Evolutionary conservation across 208 protist species (phyloP).

Genomic region (Trypanosoma melophagium): DNA sequence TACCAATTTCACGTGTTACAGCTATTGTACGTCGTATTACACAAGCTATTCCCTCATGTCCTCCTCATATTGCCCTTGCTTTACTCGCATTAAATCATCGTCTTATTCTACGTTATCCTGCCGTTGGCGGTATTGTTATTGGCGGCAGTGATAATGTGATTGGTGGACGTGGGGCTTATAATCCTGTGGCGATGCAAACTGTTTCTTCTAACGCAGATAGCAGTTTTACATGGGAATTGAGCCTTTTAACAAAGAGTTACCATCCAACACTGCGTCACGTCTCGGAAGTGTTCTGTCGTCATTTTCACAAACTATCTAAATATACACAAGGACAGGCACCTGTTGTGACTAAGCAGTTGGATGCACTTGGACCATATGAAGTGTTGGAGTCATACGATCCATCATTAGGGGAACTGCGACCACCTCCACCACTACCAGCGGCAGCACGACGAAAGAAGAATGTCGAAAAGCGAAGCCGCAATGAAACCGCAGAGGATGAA

Average conservation of each 20-base stretch:
- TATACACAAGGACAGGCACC: constrained; percentile 82
- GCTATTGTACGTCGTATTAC: constrained; percentile 84
- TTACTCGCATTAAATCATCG: constrained; percentile 82
- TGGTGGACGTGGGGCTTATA: constrained; percentile 81
- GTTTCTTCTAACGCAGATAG: constrained; percentile 80
- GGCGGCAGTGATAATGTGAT: constrained; percentile 90
- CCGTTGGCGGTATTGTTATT: constrained; percentile 76
- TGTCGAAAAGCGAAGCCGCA: constrained; percentile 23
- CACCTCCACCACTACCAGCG: constrained; percentile 57
- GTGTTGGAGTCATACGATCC: constrained; percentile 90
- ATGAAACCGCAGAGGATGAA: constrained; percentile 8
- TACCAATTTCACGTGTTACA: constrained; percentile 79
- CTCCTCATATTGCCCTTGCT: constrained; percentile 83
- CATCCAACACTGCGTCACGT: constrained; percentile 85
- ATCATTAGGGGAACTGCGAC: constrained; percentile 73
- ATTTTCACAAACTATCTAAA: constrained; percentile 84
- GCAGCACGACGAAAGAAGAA: constrained; percentile 35
- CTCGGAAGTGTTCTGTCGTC: constrained; percentile 75
- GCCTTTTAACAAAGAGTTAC: constrained; percentile 69
- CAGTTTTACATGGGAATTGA: constrained; percentile 89
- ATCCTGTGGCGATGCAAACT: constrained; percentile 83
- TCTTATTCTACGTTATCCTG: constrained; percentile 78
- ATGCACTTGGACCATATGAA: constrained; percentile 87
- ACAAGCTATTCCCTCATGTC: constrained; percentile 62
- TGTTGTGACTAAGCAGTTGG: constrained; percentile 85